Evolutionary conservation across 345 rosid species (phyloP), one percentile per base, ranked within the genome.

Genomic region (Citrus mangshanensis): DNA sequence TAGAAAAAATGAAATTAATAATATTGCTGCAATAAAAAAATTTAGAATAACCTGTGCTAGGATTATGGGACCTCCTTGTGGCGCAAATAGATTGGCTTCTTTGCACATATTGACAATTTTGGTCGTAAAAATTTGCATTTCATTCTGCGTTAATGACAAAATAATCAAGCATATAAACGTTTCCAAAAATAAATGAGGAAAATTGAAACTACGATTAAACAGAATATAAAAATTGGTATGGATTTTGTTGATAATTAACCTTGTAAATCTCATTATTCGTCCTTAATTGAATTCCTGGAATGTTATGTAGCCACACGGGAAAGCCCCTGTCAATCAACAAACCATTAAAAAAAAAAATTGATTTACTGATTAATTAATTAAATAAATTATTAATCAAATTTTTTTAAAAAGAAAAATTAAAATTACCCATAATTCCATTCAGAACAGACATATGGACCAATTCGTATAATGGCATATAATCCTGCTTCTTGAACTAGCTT

Each of bases 261-360:
- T 79, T 86, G 64, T 72, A 94, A 0, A 84, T 84, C 0, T 37
- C 67, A 22, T 91, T 93, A 8, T 78, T 81, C 46, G 94, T 91
- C 46, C 97, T 87, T 12, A 91, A 24, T 60, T 83, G 58, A 62
- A 85, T 73, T 19, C 63, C 86, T 0, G 92, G 92, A 77, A 85
- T 58, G 38, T 86, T 88, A 72, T 89, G 94, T 18, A 93, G 60
- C 96, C 96, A 93, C 14, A 93, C 84, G 1, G 94, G 94, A 2
- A 93, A 87, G 1, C 93, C 95, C 25, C 94, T 87, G 51, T 2
- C 72, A 12, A 61, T 1, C 18, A 14, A 72, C 21, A 81, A 24
- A 38, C 14, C 77, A 13, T 1, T 21, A 1, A 21, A 25, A 13
- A 9, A 19, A 19, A 3, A 22, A 37, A 34, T 5, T 9, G 77